Base-by-base conservation (phyloP, 768 basidiomycete genomes). In the Auricularia cornea region DNA sequence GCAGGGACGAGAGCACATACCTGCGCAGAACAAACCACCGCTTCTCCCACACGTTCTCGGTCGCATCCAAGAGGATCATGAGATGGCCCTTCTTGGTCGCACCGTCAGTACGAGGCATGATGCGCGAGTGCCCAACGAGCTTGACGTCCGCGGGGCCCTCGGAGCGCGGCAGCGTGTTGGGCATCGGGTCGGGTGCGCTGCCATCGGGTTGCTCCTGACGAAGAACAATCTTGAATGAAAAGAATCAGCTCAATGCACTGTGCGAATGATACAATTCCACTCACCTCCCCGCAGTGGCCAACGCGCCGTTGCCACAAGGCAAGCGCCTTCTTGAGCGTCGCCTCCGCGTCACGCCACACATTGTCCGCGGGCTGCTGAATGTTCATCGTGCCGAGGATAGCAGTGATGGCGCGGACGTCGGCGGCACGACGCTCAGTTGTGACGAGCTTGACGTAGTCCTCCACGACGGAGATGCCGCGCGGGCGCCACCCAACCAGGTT, bases 391-490 rank as follows among this genome's bases (percentile, higher is more conserved):
- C 35, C 76, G 35, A 98, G 76, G 52, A 98, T 83, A 16, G 88
- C 87, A 40, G 91, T 84, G 56, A 94, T 84, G 3, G 91, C 92
- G 70, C 92, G 94, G 1, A 98, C 94, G 71, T 98, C 94, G 2
- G 92, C 93, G 12, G 90, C 84, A 41, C 85, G 81, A 40, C 80
- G 79, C 72, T 93, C 90, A 59, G 84, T 88, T 51, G 79, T 81
- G 16, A 88, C 79, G n/a, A 93, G 75, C 63, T 86, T 82, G 59
- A 79, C 79, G 70, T 92, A 90, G 70, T 98, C 96, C 67, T 96
- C 87, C 30, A 99, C 88, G 11, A 94, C 86, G 1, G 88, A 88
- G 30, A 98, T 82, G 10, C 95, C 92, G 54, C 95, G 83, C 52
- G 95, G 87, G 68, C 86, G 89, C 95, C 96, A 98, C 23, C 80